Percentiles rank a stretch among this genome's conserved stretches.
Evolutionary conservation across 768 basidiomycete species (phyloP).

Genomic region (Xerocomellus amylosporus): DNA sequence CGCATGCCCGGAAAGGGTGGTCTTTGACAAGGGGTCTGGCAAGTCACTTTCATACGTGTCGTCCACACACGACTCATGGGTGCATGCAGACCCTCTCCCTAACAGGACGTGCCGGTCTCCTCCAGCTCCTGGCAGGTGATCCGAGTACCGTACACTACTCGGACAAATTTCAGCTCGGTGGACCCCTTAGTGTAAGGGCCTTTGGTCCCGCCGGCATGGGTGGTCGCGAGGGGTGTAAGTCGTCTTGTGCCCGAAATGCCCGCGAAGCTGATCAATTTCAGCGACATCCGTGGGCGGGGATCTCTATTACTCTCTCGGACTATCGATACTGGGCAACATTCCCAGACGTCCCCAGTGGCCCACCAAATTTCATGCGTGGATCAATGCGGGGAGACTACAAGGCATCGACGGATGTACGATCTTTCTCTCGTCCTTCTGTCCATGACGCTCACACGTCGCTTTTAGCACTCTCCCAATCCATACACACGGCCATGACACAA

Average conservation of each 20-base stretch:
- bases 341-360: slow-evolving; percentile 81
- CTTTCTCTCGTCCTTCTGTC: neutral
- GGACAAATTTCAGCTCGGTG: slow-evolving; percentile 92
- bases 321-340: slow-evolving; percentile 72
- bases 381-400: slow-evolving; percentile 80
- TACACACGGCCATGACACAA: slow-evolving; percentile 16
- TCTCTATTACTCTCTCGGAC: slow-evolving; percentile 72
- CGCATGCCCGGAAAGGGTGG: slow-evolving; percentile 23
- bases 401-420: slow-evolving; percentile 52
- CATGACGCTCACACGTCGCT: neutral
- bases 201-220: slow-evolving; percentile 79
- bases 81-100: slow-evolving; percentile 69
- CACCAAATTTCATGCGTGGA: slow-evolving; percentile 72
- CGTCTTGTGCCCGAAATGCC: neutral
- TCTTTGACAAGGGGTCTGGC: slow-evolving; percentile 20
- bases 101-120: slow-evolving; percentile 64
- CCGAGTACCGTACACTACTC: slow-evolving; percentile 50
- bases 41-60: slow-evolving; percentile 5
- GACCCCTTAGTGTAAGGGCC: slow-evolving; percentile 78
- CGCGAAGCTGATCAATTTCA: slow-evolving; percentile 30
- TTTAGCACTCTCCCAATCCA: slow-evolving; percentile 12
- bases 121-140: slow-evolving; percentile 57
- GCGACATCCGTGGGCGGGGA: slow-evolving; percentile 88
- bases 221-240: slow-evolving; percentile 67
- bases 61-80: neutral